Conservation (phyloP, 345 rosid species). For the Erodium maritimum region DNA sequence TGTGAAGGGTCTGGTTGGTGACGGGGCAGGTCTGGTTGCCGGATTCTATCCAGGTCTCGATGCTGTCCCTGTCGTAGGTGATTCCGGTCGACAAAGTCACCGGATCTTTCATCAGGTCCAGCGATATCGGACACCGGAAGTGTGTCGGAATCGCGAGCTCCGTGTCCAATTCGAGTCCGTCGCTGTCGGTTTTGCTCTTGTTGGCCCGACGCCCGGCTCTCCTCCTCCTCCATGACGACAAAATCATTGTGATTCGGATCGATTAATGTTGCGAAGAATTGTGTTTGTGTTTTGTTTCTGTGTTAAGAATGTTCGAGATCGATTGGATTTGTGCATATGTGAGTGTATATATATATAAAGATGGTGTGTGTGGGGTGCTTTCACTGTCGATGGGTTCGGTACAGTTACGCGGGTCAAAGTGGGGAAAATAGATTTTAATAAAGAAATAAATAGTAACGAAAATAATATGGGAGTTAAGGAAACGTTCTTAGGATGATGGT, state of each 20-base stretch:
- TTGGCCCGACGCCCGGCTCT: neutral
- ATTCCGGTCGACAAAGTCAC: constrained; percentile 26
- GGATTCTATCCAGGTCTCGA: constrained; percentile 28
- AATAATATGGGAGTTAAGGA: neutral
- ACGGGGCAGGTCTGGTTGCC: constrained; percentile 27
- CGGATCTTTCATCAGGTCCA: constrained; percentile 32
- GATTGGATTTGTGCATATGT: neutral
- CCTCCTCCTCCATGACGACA: constrained; percentile 7
- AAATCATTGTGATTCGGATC: neutral
- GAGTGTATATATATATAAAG: neutral
- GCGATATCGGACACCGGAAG: constrained; percentile 33
- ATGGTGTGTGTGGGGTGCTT: neutral
- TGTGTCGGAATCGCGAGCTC: constrained; percentile 20
- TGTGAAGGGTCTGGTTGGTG: constrained; percentile 11
- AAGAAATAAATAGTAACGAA: neutral
- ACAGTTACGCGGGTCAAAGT: constrained; percentile 2
- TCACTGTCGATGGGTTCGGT: neutral
- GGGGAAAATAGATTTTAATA: neutral
- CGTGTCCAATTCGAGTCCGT: neutral
- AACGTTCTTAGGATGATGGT: neutral
- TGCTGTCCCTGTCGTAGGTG: constrained; percentile 32
- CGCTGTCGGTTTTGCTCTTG: neutral
- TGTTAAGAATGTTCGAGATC: neutral
- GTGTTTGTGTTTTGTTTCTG: neutral
- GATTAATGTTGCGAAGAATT: neutral